Evolutionary conservation across 495 filamentous ascomycete genomes (phyloP).

Genomic region (Penicillium pancosmium): DNA sequence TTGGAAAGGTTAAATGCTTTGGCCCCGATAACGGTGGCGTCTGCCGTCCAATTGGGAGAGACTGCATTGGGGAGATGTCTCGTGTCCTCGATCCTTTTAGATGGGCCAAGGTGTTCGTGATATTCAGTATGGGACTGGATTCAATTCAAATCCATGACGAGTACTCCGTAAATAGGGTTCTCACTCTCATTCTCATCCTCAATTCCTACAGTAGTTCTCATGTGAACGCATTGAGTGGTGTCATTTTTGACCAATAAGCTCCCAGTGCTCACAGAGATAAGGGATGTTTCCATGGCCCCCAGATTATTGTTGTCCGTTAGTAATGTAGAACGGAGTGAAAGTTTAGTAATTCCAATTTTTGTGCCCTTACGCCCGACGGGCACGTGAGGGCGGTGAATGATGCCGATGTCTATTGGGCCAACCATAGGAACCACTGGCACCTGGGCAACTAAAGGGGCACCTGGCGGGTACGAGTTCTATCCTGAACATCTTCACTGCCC

Average conservation of each 20-base stretch:
- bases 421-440: too few species aligned
- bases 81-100: background rate
- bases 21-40: conserved; percentile 8
- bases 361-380: background rate
- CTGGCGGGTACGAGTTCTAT: too few species aligned
- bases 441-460: too few species aligned
- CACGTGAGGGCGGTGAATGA: background rate
- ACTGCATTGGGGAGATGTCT: background rate
- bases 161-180: too few species aligned
- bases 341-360: background rate
- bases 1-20: conserved; percentile 8
- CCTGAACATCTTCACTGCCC: too few species aligned
- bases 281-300: background rate
- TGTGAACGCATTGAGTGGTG: background rate
- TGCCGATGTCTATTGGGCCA: too few species aligned
- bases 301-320: background rate
- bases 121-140: too few species aligned
- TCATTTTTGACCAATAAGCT: background rate
- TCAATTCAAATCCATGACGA: too few species aligned
- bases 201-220: background rate
- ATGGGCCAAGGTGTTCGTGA: too few species aligned
- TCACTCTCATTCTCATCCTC: background rate
- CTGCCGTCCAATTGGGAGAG: background rate
- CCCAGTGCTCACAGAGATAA: conserved; percentile 2
- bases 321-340: background rate